Conservation (phyloP, 2,329 filamentous ascomycete genomes). For the Zopfia rhizophila region DNA sequence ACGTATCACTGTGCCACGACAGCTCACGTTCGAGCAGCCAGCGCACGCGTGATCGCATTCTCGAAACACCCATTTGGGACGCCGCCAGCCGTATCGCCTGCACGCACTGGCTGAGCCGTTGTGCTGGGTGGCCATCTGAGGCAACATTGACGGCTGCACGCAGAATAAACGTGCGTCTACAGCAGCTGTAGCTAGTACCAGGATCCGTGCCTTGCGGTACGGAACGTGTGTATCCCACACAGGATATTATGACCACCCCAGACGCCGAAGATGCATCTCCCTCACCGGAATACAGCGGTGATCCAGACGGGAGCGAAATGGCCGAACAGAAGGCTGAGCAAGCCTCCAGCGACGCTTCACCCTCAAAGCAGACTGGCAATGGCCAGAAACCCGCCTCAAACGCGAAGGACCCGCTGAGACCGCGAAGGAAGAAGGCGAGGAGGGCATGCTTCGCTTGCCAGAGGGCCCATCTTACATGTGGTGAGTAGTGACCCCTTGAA, state of each 20-base stretch:
- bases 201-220: constrained; percentile 43
- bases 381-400: constrained; percentile 53
- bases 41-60: constrained; percentile 54
- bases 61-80: constrained; percentile 54
- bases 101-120: constrained; percentile 51
- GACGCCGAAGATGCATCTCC: constrained; percentile 59
- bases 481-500: constrained; percentile 68
- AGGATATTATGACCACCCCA: constrained; percentile 61
- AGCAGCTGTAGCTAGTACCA: constrained; percentile 45
- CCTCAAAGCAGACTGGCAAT: constrained; percentile 43
- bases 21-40: constrained; percentile 48
- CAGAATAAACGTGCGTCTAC: constrained; percentile 54
- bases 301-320: constrained; percentile 56
- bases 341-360: constrained; percentile 48
- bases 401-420: constrained; percentile 89
- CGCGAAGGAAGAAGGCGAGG: constrained; percentile 93
- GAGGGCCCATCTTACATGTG: constrained; percentile 95
- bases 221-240: constrained; percentile 37
- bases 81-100: constrained; percentile 41
- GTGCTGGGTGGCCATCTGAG: constrained; percentile 42
- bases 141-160: constrained; percentile 52
- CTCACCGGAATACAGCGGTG: constrained; percentile 58
- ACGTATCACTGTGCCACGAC: constrained; percentile 44
- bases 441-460: constrained; percentile 97
- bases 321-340: constrained; percentile 53